Conservation (phyloP, 2,329 filamentous ascomycete species). For the Aspergillus calidoustus region DNA sequence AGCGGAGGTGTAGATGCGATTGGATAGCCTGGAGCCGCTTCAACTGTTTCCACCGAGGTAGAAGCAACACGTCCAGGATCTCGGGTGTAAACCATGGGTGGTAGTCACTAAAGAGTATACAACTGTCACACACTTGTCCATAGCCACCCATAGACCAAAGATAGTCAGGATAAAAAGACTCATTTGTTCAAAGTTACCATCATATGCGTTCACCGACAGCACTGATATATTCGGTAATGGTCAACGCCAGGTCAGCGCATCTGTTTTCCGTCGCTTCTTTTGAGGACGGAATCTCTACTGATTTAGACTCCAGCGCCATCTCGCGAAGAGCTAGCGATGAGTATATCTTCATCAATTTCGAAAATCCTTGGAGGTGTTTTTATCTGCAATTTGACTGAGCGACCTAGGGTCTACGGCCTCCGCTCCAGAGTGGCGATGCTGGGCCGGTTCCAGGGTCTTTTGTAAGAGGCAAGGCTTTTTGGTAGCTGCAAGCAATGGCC, state of each 20-base stretch:
- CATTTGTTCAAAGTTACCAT: conserved; percentile 53
- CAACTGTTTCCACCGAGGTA: conserved; percentile 56
- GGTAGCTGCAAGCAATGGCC: conserved; percentile 45
- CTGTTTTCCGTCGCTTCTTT: conserved; percentile 12
- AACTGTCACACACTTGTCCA: conserved; percentile 56
- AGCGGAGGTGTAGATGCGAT: conserved; percentile 51
- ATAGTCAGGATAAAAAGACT: conserved; percentile 59
- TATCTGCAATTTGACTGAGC: conserved; percentile 4
- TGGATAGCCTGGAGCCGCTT: conserved; percentile 56
- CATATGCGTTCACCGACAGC: conserved; percentile 45
- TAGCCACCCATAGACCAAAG: conserved; percentile 62
- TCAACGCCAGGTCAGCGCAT: conserved; percentile 28
- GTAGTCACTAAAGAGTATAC: conserved; percentile 55
- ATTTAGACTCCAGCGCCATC: conserved; percentile 1
- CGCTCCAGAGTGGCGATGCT: not conserved
- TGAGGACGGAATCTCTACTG: not conserved
- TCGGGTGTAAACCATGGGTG: conserved; percentile 56
- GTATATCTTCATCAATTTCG: conserved; percentile 14
- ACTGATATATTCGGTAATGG: conserved; percentile 35
- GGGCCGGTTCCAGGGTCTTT: conserved; percentile 10
- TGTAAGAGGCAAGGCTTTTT: conserved; percentile 46
- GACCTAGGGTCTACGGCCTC: not conserved
- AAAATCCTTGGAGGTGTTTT: conserved; percentile 19
- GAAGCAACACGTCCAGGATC: conserved; percentile 60
- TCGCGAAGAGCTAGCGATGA: conserved; percentile 22